Base-by-base conservation (phyloP, 1,284 basidiomycete species). In the Boletus smithii region DNA sequence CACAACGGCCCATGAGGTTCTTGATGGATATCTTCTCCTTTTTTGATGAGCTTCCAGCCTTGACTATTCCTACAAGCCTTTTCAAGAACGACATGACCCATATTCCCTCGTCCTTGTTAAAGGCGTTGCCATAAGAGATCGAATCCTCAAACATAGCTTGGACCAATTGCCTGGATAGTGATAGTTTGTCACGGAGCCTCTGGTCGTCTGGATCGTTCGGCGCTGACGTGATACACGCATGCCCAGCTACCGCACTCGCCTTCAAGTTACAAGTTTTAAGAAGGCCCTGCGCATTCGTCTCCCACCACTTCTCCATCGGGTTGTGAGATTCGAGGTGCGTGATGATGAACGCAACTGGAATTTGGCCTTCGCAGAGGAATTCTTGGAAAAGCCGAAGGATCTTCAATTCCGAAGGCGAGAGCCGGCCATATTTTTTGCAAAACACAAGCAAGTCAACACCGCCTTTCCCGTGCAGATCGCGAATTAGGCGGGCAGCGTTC, bases 331-430 rank as follows among this genome's bases (percentile, higher is more conserved):
- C 72, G 22, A 72, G 61, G 14, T 67, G 65, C 5, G 72, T 73
- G 35, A 73, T 58, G 11, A 69, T 51, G n/a, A 72, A 50, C 3
- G 66, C 68, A n/a, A 73, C 57, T 4, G 72, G 72, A n/a, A 71
- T 58, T 34, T 63, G 59, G 20, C 53, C 48, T 23, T 63, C 55
- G 50, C 69, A 73, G 22, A 74, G 58, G 36, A 62, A 58, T 16
- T 64, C 56, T 18, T 54, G 56, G 50, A 73, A 73, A 31, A 73
- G 59, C 39, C 51, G 56, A 53, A 69, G 70, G 46, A 58, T 67
- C 24, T 51, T 55, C 42, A 60, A 39, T 36, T 61, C 53, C 17
- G 63, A 57, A 1, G 47, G 43, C 11, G 50, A 49, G 39, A 75
- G 58, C 24, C 68, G 59, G 6, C 62, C 51, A 0, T 38, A 42